Base-by-base conservation (phyloP, 2,329 filamentous ascomycete species). In the Colletotrichum theobromicola region DNA sequence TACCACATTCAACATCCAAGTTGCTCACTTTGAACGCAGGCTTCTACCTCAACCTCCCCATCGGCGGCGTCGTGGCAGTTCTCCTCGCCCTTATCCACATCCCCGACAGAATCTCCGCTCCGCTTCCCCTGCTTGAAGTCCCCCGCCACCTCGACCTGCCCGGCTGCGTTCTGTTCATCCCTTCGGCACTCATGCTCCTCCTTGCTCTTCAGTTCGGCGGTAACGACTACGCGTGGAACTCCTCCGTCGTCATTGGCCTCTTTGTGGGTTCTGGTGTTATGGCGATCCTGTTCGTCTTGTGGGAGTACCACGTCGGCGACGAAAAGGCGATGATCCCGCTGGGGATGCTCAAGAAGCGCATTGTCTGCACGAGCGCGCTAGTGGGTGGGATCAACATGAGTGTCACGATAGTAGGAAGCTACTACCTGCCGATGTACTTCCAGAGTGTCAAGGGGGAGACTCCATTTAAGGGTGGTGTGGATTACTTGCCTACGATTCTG, bases 371-470 rank as follows among this genome's bases (percentile, higher is more conserved):
- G 12, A 83, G 84, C 26, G 82, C 84, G 30, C 12, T 85, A 6
- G 87, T 85, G 53, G 82, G 83, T 28, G 83, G 87, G 35, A 83
- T 87, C 68, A 82, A 88, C 21, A 85, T 85, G 16, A 82, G 84
- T 4, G 80, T 83, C 13, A 86, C 87, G 64, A 86, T 89, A 74
- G 77, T 88, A 2, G 80, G 85, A 2, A 79, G 88, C 5, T 88
- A 86, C 80, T 88, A 87, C 74, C 80, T 89, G 7, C 87, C 88
- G 2, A 83, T 89, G 74, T 90, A 88, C 82, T 89, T 90, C 79
- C 87, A 90, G 80, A 83, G 85, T 35, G 83, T 89, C 75, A 84
- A 84, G 73, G 83, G 82, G 16, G 82, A 82, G 50, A 81, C 78
- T 13, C 82, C 85, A 2, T 82, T 83, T 13, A 76, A 81, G 18